Conservation (phyloP, 163 green algal genomes). For the Botryococcus braunii region DNA sequence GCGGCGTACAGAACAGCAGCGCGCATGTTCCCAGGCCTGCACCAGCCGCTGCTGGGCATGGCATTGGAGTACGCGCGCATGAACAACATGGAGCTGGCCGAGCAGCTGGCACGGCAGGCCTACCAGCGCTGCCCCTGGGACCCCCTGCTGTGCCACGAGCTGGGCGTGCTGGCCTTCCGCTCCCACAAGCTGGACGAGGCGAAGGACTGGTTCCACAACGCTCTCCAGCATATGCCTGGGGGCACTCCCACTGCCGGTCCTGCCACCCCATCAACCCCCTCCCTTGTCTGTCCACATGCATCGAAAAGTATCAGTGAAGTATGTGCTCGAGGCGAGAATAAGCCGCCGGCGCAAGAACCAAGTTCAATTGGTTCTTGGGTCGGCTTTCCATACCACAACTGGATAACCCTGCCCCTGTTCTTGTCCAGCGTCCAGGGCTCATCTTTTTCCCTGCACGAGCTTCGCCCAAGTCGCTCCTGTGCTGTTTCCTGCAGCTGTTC, state of each 20-base stretch:
- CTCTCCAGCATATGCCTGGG: slow-evolving; percentile 46
- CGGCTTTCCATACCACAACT: no score
- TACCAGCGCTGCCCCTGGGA: slow-evolving; percentile 36
- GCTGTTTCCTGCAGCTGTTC: no score
- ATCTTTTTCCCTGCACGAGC: no score
- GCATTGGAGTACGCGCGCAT: slow-evolving; percentile 87
- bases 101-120: slow-evolving; percentile 46
- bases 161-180: slow-evolving; percentile 76
- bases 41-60: slow-evolving; percentile 84
- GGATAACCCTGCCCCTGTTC: no score
- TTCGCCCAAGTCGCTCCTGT: no score
- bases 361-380: no score
- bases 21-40: slow-evolving; percentile 86
- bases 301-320: no score
- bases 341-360: no score
- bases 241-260: slow-evolving; percentile 25
- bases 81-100: slow-evolving; percentile 78
- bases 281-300: not conserved
- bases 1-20: slow-evolving; percentile 88
- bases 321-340: no score
- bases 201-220: slow-evolving; percentile 44
- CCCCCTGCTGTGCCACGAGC: slow-evolving; percentile 85
- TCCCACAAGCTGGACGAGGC: slow-evolving; percentile 48
- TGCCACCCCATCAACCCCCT: no score
- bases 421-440: no score